Base-by-base conservation (phyloP, 2,329 filamentous ascomycete genomes). In the Claviceps monticola region DNA sequence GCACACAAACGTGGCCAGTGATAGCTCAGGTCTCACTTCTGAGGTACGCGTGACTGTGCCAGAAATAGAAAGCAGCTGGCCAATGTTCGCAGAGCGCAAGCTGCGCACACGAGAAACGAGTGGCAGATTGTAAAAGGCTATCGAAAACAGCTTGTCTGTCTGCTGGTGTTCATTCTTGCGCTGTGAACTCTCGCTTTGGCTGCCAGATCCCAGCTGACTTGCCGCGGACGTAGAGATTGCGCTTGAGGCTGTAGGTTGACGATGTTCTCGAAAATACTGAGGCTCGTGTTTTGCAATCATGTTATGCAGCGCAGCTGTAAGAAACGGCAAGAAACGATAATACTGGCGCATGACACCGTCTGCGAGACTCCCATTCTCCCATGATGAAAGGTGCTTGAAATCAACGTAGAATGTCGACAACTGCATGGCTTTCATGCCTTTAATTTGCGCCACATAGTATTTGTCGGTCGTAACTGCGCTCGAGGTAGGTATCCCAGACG, bases 11-110 rank as follows among this genome's bases (percentile, higher is more conserved):
- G 93, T 96, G 5, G 87, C 93, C 21, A 95, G 74, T 2, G 89
- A 94, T 55, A 98, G 71, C 68, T 98, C 93, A 0, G 93, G 93
- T 37, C 93, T 82, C 23, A 98, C 93, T 74, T 98, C 93, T 9
- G 93, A 98, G 5, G 93, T 98, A 65, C 93, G 80, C 1, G 93
- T 98, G 29, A 95, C 91, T 0, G 93, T 98, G 47, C 93, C 93
- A 7, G 93, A 98, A 59, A 98, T 95, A 11, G 93, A 96, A 5
- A 95, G 80, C 44, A 98, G 78, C 64, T 91, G 88, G 51, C 93
- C 93, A 60, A 98, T 94, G 59, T 95, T 90, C 56, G 81, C 78
- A 26, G 93, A 95, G 36, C 93, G 84, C 56, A 98, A 74, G 61
- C 88, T 84, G 54, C 90, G 86, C 52, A 96, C 80, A 57, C 90